phyloP scores from a whole-genome alignment of 2,329 filamentous ascomycete species.

The Pseudocercospora pini-densiflorae region DNA sequence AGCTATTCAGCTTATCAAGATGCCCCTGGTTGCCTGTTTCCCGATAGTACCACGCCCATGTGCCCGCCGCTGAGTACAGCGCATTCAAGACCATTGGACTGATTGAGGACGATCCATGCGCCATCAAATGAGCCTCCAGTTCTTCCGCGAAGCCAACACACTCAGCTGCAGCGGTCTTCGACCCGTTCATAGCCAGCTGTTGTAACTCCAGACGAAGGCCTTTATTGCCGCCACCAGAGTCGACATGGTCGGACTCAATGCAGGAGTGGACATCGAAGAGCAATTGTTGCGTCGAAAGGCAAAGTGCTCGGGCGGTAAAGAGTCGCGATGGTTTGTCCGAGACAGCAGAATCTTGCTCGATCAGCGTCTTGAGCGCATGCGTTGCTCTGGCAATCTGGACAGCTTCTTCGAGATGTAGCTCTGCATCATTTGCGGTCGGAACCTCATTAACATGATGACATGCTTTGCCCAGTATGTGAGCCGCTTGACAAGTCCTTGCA shows the following conservation, averaged over 20 bases:
- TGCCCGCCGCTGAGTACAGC: conserved; percentile 24
- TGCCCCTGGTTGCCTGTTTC: conserved; percentile 23
- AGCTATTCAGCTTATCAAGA: conserved; percentile 14
- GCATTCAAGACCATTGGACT: conserved; percentile 21
- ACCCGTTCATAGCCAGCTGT: conserved; percentile 27
- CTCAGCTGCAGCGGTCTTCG: conserved; percentile 17
- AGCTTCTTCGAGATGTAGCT: conserved; percentile 30
- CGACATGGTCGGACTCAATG: conserved; percentile 25
- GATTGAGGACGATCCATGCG: conserved; percentile 13
- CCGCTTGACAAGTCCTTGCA: conserved; percentile 29
- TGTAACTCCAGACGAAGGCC: conserved; percentile 28
- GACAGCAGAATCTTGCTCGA: conserved; percentile 13
- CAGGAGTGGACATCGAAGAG: conserved; percentile 31
- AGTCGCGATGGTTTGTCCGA: conserved; percentile 17
- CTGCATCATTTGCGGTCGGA: conserved; percentile 20
- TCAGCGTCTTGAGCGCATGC: conserved; percentile 18
- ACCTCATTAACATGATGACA: conserved; percentile 28
- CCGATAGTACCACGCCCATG: conserved; percentile 27
- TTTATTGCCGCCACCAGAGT: conserved; percentile 19
- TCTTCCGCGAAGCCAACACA: conserved; percentile 19
- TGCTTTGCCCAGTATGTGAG: conserved; percentile 26
- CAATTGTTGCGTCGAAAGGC: conserved; percentile 22
- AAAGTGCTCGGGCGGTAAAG: conserved; percentile 23
- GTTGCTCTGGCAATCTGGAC: conserved; percentile 23
- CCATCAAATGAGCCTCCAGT: conserved; percentile 11